Evolutionary conservation across 306 rosid species (phyloP), one percentile per base, ranked within the genome.

Genomic region (Rosa persica): DNA sequence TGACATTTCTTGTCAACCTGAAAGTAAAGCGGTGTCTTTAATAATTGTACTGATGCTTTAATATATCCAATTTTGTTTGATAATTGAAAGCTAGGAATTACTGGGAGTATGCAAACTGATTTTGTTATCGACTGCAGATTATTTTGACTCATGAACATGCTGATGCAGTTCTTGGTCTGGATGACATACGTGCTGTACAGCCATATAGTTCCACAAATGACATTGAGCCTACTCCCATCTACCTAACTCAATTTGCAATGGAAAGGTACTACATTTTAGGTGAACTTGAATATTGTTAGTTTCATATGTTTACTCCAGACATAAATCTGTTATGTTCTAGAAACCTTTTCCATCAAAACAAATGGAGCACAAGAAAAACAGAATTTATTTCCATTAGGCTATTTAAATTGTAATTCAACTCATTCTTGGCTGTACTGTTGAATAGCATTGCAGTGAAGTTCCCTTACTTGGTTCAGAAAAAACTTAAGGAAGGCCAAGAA

Each of bases 71-170:
- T 5, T 67, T 72, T 79, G 13, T 34, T 52, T 73, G 47, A 64
- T 51, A 38, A 23, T 49, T 40, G 57, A 49, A 69, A 80, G 30
- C 19, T 76, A 27, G 67, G 71, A 52, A 62, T 74, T 82, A 11
- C 44, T 39, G 79, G 49, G 67, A 61, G 44, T 62, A 51, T 39
- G 47, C 43, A 20, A 66, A 73, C 62, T 75, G 73, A 36, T 70
- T 68, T 57, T 52, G 84, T 67, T 64, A 65, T 80, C 25, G 60
- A 49, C 78, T 89, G 88, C 98, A 95, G 99, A 89, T 95, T 81
- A 79, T 95, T 84, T 90, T 95, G 90, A 93, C 99, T 82, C 99
- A 95, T 83, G 99, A 93, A 78, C 99, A 95, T 85, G 99, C 99
- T 5, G 99, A 95, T 88, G 99, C 99, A 68, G 95, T 91, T 83